phyloP scores from a whole-genome alignment of 352 stramenopile species.

The Phytopythium cucurbitacearum region DNA sequence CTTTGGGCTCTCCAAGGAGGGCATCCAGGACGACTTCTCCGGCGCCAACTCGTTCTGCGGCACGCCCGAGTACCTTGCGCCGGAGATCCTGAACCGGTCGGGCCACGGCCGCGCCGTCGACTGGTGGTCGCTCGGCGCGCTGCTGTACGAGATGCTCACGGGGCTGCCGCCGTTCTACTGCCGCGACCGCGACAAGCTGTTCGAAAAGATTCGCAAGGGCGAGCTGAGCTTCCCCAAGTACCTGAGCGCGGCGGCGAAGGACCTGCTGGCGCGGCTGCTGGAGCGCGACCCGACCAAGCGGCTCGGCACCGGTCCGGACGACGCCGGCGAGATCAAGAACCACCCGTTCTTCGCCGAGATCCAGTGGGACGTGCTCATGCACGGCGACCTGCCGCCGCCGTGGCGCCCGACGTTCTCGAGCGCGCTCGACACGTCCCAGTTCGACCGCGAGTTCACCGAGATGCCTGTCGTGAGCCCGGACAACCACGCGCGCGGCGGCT shows the following conservation, averaged over 20 bases:
- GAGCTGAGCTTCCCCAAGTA: slow-evolving; percentile 96
- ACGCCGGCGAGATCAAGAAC: slow-evolving; percentile 78
- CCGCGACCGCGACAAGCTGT: slow-evolving; percentile 94
- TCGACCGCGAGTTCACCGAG: slow-evolving; percentile 96
- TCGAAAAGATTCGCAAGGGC: slow-evolving; percentile 96
- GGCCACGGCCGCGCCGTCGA: slow-evolving; percentile 97
- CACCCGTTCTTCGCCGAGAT: slow-evolving; percentile 82
- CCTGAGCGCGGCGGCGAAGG: slow-evolving; percentile 78
- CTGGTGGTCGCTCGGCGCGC: slow-evolving; percentile 94
- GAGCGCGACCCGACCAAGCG: slow-evolving; percentile 92
- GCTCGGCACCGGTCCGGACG: slow-evolving; percentile 88
- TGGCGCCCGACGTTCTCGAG: slow-evolving; percentile 92
- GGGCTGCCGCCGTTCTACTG: slow-evolving; percentile 92
- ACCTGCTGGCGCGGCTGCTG: slow-evolving; percentile 89
- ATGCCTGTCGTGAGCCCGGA: slow-evolving; percentile 95
- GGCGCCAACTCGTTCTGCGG: slow-evolving; percentile 97
- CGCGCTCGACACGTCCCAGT: slow-evolving; percentile 96
- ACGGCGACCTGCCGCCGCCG: slow-evolving; percentile 73
- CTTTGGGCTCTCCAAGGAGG: slow-evolving; percentile 94
- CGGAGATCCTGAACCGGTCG: slow-evolving; percentile 96
- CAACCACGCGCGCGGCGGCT: slow-evolving; percentile 57
- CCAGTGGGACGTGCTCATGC: slow-evolving; percentile 61
- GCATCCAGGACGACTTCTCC: slow-evolving; percentile 88
- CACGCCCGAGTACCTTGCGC: slow-evolving; percentile 98
- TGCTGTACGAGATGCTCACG: slow-evolving; percentile 86